These are phyloP conservation scores for Cladosporium cucumerinum DNA, from an alignment of 2,329 filamentous ascomycete species.

Conservation along the genomic window DNA sequence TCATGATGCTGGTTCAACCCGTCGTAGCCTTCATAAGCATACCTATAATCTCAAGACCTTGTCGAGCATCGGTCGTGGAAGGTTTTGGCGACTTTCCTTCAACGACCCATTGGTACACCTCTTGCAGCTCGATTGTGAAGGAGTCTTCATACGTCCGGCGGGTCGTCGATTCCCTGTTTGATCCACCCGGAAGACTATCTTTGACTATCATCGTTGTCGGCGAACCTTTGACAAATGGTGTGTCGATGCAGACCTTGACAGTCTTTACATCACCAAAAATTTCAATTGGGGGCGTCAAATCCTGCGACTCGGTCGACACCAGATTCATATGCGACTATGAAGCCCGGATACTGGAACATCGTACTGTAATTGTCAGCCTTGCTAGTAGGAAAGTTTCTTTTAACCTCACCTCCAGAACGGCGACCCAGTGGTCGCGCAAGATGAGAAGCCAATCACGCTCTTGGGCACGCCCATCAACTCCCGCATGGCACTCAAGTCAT, in stretches of 20 bases:
- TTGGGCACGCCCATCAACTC: conserved; percentile 49
- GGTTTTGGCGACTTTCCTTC: conserved; percentile 38
- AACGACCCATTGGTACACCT: conserved; percentile 34
- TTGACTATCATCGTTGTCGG: conserved; percentile 46
- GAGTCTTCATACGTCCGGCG: conserved; percentile 42
- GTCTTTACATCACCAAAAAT: conserved; percentile 52
- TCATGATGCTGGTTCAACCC: background rate
- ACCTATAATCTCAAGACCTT: conserved; percentile 33
- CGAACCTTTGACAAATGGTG: conserved; percentile 52
- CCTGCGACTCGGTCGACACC: conserved; percentile 50
- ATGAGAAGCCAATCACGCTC: conserved; percentile 37
- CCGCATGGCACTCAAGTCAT: conserved; percentile 52
- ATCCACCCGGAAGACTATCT: conserved; percentile 30
- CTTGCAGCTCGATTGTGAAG: conserved; percentile 40
- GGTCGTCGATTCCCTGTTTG: conserved; percentile 22
- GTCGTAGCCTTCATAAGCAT: background rate
- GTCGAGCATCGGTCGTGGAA: conserved; percentile 34
- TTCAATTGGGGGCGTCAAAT: conserved; percentile 49
- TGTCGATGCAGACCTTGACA: conserved; percentile 52
- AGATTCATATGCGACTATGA: conserved; percentile 54
- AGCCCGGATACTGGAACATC: conserved; percentile 44
- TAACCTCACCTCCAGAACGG: conserved; percentile 17
- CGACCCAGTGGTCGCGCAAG: conserved; percentile 33
- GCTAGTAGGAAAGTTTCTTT: background rate
- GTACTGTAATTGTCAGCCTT: conserved; percentile 25